These are phyloP conservation scores for Suillus luteus DNA, from an alignment of 768 basidiomycete species.

Conservation along the genomic window DNA sequence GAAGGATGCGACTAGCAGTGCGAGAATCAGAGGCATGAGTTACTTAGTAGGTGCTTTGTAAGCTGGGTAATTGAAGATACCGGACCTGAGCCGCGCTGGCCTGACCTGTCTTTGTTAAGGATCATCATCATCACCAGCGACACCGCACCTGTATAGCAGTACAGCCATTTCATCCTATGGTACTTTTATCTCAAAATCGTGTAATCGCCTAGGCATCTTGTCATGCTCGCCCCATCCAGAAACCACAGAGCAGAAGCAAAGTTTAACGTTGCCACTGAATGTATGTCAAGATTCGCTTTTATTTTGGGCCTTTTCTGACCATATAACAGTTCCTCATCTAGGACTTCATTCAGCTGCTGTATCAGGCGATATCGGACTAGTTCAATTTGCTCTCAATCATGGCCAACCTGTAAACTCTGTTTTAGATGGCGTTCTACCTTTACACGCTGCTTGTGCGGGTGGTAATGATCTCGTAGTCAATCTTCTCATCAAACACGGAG, in stretches of 20 bases:
- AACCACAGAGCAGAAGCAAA: conserved; percentile 45
- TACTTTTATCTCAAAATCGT: not conserved
- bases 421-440: conserved; percentile 92
- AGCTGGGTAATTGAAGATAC: conserved; percentile 5
- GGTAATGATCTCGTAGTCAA: conserved; percentile 88
- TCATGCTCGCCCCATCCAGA: conserved; percentile 40
- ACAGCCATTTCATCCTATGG: conserved; percentile 5
- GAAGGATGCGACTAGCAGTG: too few relatives aligned
- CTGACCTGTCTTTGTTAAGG: not conserved
- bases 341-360: conserved; percentile 78
- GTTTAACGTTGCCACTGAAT: conserved; percentile 57
- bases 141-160: conserved; percentile 4
- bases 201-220: not conserved
- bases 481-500: conserved; percentile 87
- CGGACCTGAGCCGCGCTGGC: not conserved
- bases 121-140: conserved; percentile 5
- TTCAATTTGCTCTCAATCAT: conserved; percentile 88
- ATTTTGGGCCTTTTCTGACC: not conserved
- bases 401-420: conserved; percentile 97
- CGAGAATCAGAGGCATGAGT: too few relatives aligned
- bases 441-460: conserved; percentile 92
- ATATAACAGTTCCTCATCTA: conserved; percentile 65
- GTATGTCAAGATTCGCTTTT: conserved; percentile 31
- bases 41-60: not conserved
- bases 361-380: conserved; percentile 89